phyloP scores from a whole-genome alignment of 225 moss, liverwort and hornwort genomes.

The Marchantia paleacea region DNA sequence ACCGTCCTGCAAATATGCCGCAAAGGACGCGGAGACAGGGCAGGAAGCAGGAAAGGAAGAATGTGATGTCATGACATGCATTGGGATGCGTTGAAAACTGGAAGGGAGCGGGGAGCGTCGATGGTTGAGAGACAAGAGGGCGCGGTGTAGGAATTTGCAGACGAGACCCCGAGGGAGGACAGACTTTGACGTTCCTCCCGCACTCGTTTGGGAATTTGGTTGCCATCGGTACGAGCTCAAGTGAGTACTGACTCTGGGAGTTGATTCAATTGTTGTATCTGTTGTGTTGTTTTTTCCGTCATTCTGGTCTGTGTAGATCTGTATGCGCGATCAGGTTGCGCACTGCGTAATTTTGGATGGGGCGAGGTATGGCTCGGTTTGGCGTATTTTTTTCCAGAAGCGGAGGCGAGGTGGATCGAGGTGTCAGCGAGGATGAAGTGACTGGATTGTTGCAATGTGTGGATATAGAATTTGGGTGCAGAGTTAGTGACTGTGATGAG shows the following conservation, averaged over 20 bases:
- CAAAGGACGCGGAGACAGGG: background rate
- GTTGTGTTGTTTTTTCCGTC: background rate
- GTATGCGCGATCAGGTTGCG: background rate
- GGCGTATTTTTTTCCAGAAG: background rate
- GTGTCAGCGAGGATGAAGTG: background rate
- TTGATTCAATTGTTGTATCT: background rate
- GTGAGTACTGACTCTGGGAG: background rate
- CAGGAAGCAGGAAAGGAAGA: background rate
- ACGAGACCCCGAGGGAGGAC: no score
- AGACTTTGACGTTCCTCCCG: background rate
- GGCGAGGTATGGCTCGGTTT: background rate
- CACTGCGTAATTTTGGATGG: background rate
- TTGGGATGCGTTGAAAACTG: background rate
- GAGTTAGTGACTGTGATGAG: background rate
- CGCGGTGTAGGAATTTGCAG: background rate
- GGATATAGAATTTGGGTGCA: background rate
- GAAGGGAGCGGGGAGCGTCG: background rate
- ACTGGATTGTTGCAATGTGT: background rate
- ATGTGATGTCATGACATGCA: background rate
- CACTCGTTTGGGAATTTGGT: background rate
- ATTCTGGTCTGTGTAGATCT: background rate
- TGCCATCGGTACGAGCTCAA: conserved; percentile 4
- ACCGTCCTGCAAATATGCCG: background rate
- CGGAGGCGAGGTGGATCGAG: background rate
- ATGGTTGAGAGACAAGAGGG: background rate